Evolutionary conservation across 2,329 filamentous ascomycete species (phyloP).

Genomic region (Trichophyton mentagrophytes): DNA sequence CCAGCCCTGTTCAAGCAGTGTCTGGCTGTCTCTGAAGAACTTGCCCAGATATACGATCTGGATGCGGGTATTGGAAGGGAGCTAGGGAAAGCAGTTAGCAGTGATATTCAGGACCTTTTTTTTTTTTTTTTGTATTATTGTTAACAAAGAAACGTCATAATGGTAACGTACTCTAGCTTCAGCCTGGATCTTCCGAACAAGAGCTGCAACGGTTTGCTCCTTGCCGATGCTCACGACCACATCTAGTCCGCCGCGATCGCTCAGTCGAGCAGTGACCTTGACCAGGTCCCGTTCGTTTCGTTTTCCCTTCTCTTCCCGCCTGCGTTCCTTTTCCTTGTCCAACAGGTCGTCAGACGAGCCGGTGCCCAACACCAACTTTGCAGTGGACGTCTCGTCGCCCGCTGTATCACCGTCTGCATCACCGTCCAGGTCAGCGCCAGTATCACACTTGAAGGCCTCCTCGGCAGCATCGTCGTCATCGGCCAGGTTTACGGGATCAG

Average conservation of each 20-base stretch:
- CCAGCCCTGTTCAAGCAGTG: conserved; percentile 61
- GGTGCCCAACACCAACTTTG: conserved; percentile 25
- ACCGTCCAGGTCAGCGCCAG: conserved; percentile 10
- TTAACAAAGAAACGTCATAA: background rate
- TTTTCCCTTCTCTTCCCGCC: conserved; percentile 49
- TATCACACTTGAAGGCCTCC: conserved; percentile 14
- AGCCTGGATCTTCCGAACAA: conserved; percentile 51
- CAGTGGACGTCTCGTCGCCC: conserved; percentile 14
- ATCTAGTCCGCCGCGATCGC: conserved; percentile 52
- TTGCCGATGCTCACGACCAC: conserved; percentile 46
- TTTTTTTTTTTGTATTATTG: too few relatives aligned
- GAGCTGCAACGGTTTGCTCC: conserved; percentile 49
- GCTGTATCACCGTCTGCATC: conserved; percentile 13
- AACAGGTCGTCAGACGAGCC: conserved; percentile 29
- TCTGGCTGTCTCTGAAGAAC: conserved; percentile 55
- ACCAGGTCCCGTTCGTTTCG: conserved; percentile 44
- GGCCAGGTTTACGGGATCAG: conserved; percentile 40
- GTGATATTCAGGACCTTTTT: background rate
- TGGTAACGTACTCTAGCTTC: conserved; percentile 47
- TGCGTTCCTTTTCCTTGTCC: conserved; percentile 28
- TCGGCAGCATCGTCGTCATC: conserved; percentile 10
- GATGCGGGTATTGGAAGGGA: conserved; percentile 47
- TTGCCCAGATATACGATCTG: conserved; percentile 71
- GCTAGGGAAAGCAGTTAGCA: conserved; percentile 28
- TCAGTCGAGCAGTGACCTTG: conserved; percentile 50